phyloP scores from a whole-genome alignment of 176 grass and related monocot species.

The Eremochloa ophiuroides region DNA sequence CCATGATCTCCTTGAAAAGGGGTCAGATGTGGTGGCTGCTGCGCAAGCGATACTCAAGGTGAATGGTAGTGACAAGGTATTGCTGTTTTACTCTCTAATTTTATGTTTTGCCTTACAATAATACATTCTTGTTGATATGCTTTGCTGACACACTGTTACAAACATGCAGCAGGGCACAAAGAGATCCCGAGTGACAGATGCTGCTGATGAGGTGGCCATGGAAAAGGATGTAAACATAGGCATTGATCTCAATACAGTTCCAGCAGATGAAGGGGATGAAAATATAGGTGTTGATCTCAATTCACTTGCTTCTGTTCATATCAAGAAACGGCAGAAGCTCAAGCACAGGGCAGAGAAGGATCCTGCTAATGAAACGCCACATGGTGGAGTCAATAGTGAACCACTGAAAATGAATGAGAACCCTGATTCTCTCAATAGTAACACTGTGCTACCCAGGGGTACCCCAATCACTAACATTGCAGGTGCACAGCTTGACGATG shows the following conservation, averaged over 20 bases:
- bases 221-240: conserved; percentile 45
- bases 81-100: not conserved
- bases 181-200: not conserved
- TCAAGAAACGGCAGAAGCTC: conserved; percentile 26
- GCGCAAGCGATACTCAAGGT: conserved; percentile 22
- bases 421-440: conserved; percentile 3
- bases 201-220: not conserved
- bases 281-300: conserved; percentile 31
- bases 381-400: not conserved
- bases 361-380: not conserved
- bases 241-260: conserved; percentile 28
- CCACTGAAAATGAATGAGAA: not conserved
- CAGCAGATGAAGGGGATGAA: conserved; percentile 25
- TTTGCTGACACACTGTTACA: conserved; percentile 13
- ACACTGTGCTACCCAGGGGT: conserved; percentile 52
- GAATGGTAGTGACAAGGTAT: conserved; percentile 32
- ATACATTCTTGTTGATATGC: conserved; percentile 16
- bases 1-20: conserved; percentile 57
- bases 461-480: conserved; percentile 36
- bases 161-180: conserved; percentile 27
- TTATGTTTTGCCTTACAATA: not conserved
- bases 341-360: not conserved
- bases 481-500: conserved; percentile 35
- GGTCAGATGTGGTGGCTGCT: conserved; percentile 46
- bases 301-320: conserved; percentile 9